Evolutionary conservation across 2,329 filamentous ascomycete genomes (phyloP), one percentile per base, ranked within the genome.

Genomic region (Aspergillus clavatus): DNA sequence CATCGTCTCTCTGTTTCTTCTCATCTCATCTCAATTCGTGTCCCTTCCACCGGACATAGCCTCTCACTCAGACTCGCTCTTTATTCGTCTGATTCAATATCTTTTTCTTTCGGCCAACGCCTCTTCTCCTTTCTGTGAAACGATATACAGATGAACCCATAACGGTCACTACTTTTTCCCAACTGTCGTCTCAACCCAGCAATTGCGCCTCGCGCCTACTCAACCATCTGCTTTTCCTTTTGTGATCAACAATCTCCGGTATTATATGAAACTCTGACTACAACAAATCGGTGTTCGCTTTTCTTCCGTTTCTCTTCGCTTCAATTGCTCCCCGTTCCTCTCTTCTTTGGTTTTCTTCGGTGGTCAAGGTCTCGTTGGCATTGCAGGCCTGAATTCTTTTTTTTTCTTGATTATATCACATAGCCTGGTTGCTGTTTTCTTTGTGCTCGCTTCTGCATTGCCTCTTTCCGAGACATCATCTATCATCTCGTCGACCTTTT

Each of bases 121-220:
- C 52, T 52, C 41, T 46, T 43, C 47, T n/a, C n/a, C n/a, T 48
- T 48, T 56, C 53, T 53, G 47, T 53, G 52, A 57, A 60, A 66
- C 61, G 58, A 67, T 54, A 64, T 60, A 61, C 63, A 56, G 62
- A 68, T 68, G 65, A 64, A 60, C 58, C 58, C 54, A 67, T 68
- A 68, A 68, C 66, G 62, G 62, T 67, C 63, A 61, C 58, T 64
- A 58, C 56, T 53, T 46, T 59, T 63, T 62, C 60, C 58, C 23
- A 5, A 24, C 61, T 61, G 48, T 58, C 55, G 67, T 59, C 46
- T 59, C 48, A 22, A 56, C 54, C 54, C 51, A 49, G 48, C 47
- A 56, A 49, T 49, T 53, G 57, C 61, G 58, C 58, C 42, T 45
- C 38, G 52, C 53, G 57, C 58, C 52, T 40, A 33, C 48, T 54